These are phyloP conservation scores for Vitis hybrid DNA, from an alignment of 177 flowering plant species.

Conservation along the genomic window DNA sequence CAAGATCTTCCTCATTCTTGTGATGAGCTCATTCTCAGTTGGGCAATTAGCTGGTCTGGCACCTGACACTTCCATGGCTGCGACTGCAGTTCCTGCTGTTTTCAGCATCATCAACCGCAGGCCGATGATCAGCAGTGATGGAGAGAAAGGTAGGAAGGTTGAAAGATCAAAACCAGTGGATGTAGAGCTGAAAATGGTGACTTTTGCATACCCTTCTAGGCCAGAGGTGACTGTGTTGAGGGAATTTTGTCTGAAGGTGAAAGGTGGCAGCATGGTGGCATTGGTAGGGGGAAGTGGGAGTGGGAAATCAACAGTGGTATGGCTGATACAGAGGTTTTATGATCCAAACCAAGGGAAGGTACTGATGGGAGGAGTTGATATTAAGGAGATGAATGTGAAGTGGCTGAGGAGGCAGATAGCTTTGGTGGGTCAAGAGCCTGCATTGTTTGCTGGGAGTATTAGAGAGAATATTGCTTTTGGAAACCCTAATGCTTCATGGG, in stretches of 20 bases:
- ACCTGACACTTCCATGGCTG: conserved; percentile 68
- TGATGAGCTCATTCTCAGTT: conserved; percentile 74
- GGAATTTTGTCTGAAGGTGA: conserved; percentile 56
- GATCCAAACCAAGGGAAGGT: conserved; percentile 62
- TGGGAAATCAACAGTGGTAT: conserved; percentile 74
- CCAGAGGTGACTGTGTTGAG: conserved; percentile 50
- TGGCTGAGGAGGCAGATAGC: conserved; percentile 72
- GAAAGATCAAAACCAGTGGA: conserved; percentile 35
- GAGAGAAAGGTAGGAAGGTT: conserved; percentile 35
- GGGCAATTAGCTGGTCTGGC: conserved; percentile 84
- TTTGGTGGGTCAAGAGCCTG: conserved; percentile 83
- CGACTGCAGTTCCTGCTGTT: conserved; percentile 54
- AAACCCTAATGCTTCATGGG: conserved; percentile 56
- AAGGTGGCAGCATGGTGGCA: conserved; percentile 66
- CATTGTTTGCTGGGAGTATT: conserved; percentile 66
- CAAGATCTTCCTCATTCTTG: conserved; percentile 72
- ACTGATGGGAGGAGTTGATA: conserved; percentile 54
- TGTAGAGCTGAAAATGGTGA: conserved; percentile 60
- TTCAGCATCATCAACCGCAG: conserved; percentile 42
- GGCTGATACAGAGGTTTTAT: conserved; percentile 76
- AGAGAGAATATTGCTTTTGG: conserved; percentile 77
- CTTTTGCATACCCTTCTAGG: conserved; percentile 72
- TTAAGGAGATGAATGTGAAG: conserved; percentile 59
- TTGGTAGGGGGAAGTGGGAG: conserved; percentile 79
- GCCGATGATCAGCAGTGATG: conserved; percentile 39